Evolutionary conservation across 2,329 filamentous ascomycete genomes (phyloP), one percentile per base, ranked within the genome.

Genomic region (Diaporthe eres): DNA sequence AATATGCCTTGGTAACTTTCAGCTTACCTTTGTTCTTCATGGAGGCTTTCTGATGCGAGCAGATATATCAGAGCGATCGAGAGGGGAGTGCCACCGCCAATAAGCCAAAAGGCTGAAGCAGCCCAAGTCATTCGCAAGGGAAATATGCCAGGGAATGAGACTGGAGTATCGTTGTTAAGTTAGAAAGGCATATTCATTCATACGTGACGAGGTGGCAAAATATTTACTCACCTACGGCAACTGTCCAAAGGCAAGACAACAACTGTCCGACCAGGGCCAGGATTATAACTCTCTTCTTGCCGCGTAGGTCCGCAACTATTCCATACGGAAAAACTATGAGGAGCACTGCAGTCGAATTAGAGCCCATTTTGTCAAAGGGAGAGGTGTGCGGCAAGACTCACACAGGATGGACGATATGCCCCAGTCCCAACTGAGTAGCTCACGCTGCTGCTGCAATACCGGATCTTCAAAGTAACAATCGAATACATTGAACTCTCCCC

Each of bases 21-120:
- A 28, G 22, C 53, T 34, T 47, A 60, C 68, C 68, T 60, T 37
- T 47, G 53, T 44, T 71, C 53, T 25, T 71, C 28, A 15, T 60
- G 53, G 25, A 71, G 22, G 15, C 13, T 49, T 34, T 49, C 68
- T 34, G 39, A 71, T 60, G 68, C 68, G 7, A 71, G 37, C 6
- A 71, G 53, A n/a, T 71, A 58, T 49, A 71, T 60, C 53, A 71
- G 39, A 37, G 34, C 34, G 1, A 34, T 34, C 19, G 68, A n/a
- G 15, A 71, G 25, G 19, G 39, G 44, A 34, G 19, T 31, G 34
- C 47, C 68, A 5, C 68, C 53, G 22, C 49, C 49, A n/a, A 31
- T 10, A 10, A 71, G 53, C 68, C 68, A 71, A 22, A 71, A 60
- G 39, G 39, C 25, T 42, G 53, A 25, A 47, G 39, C 10, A 8